These are phyloP conservation scores for Leersia perrieri DNA, from an alignment of 176 grass and related monocot species.

Conservation along the genomic window DNA sequence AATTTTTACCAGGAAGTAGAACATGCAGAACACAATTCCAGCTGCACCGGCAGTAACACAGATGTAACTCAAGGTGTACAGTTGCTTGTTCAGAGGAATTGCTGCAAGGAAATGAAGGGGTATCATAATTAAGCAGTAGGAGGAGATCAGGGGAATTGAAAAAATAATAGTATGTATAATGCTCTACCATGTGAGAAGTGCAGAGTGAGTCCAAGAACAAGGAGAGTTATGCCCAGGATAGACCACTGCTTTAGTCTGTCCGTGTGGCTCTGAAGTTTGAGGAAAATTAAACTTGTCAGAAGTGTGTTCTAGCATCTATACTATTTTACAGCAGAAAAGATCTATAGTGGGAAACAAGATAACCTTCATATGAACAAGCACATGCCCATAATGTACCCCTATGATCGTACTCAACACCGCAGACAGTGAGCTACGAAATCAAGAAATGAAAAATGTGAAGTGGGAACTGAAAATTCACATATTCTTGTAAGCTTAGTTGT, in stretches of 20 bases:
- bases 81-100: constrained; percentile 87
- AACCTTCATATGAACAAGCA: constrained; percentile 89
- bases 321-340: background rate
- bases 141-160: background rate
- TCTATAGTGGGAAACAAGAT: background rate
- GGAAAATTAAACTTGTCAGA: constrained; percentile 13
- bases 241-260: constrained; percentile 81
- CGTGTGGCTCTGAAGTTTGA: constrained; percentile 47
- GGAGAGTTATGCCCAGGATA: constrained; percentile 56
- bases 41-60: constrained; percentile 80
- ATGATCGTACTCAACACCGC: constrained; percentile 82
- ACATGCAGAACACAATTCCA: constrained; percentile 55
- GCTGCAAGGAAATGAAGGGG: constrained; percentile 35
- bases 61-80: constrained; percentile 85
- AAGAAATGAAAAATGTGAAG: background rate
- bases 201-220: constrained; percentile 70
- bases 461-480: background rate
- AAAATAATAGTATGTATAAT: background rate
- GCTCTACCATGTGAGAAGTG: constrained; percentile 82
- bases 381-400: constrained; percentile 80
- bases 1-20: constrained; percentile 71
- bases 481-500: background rate
- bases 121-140: background rate
- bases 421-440: constrained; percentile 61
- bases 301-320: background rate